Evolutionary conservation across 768 basidiomycete genomes (phyloP).

Genomic region (Jaapia argillacea): DNA sequence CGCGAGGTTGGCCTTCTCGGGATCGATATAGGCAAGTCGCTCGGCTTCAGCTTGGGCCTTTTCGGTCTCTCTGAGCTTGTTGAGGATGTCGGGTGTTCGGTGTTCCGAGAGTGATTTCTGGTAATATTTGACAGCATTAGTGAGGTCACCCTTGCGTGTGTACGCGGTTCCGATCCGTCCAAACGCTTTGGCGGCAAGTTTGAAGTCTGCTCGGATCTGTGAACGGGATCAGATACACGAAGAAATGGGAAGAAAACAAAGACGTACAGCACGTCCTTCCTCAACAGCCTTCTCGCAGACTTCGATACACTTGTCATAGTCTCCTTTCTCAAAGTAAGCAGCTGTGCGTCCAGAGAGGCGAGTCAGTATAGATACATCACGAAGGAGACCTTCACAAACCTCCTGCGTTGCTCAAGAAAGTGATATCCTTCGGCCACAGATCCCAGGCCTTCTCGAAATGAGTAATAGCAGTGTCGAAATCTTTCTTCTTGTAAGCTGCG

Average conservation of each 20-base stretch:
- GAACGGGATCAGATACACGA: background rate
- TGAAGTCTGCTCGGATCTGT: slow-evolving; percentile 86
- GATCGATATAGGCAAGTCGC: slow-evolving; percentile 78
- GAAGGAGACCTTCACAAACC: slow-evolving; percentile 32
- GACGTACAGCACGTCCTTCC: slow-evolving; percentile 69
- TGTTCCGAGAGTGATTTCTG: slow-evolving; percentile 94
- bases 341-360: slow-evolving; percentile 42
- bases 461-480: slow-evolving; percentile 67
- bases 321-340: slow-evolving; percentile 87
- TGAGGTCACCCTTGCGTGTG: slow-evolving; percentile 66
- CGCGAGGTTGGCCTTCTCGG: slow-evolving; percentile 68
- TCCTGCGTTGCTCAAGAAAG: slow-evolving; percentile 85
- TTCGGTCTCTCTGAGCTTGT: slow-evolving; percentile 83
- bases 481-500: slow-evolving; percentile 78
- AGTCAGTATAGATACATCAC: slow-evolving; percentile 2
- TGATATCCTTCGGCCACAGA: slow-evolving; percentile 84
- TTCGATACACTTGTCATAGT: slow-evolving; percentile 87
- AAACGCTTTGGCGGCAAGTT: slow-evolving; percentile 88
- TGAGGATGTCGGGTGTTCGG: slow-evolving; percentile 86
- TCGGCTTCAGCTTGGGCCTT: slow-evolving; percentile 69
- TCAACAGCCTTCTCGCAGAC: slow-evolving; percentile 95
- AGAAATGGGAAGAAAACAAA: background rate
- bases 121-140: slow-evolving; percentile 80
- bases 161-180: slow-evolving; percentile 86
- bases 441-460: slow-evolving; percentile 90